Evolutionary conservation across 1,139 yeast genomes (phyloP).

Genomic region (Saccharomyces hybrid): DNA sequence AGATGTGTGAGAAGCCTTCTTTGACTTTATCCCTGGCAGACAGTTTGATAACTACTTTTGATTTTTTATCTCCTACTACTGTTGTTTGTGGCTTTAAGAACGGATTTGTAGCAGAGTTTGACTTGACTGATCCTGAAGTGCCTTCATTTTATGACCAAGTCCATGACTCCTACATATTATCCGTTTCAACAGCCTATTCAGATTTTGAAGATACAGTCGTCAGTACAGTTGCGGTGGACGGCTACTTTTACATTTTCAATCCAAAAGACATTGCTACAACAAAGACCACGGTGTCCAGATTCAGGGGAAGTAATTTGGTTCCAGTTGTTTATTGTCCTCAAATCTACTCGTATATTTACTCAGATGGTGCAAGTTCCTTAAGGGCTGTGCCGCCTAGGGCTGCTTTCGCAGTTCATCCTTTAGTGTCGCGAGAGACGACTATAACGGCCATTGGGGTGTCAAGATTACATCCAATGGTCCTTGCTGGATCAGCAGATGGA

Average conservation of each 20-base stretch:
- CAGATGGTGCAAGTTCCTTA: slow-evolving; percentile 37
- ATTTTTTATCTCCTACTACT: slow-evolving; percentile 43
- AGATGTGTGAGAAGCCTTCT: slow-evolving; percentile 27
- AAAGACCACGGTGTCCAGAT: slow-evolving; percentile 31
- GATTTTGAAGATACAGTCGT: slow-evolving; percentile 35
- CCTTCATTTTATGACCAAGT: slow-evolving; percentile 47
- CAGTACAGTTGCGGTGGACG: slow-evolving; percentile 44
- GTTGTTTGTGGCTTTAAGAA: slow-evolving; percentile 56
- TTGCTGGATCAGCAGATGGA: slow-evolving; percentile 62
- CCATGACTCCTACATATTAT: slow-evolving; percentile 44
- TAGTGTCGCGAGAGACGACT: slow-evolving; percentile 36
- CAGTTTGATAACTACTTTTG: slow-evolving; percentile 43
- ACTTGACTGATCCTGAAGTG: slow-evolving; percentile 30
- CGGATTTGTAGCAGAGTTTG: slow-evolving; percentile 62
- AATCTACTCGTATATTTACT: slow-evolving; percentile 34
- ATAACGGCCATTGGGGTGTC: slow-evolving; percentile 37
- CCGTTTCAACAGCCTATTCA: slow-evolving; percentile 39
- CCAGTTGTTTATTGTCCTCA: slow-evolving; percentile 35
- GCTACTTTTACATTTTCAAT: slow-evolving; percentile 37
- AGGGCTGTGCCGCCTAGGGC: slow-evolving; percentile 35
- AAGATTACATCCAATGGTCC: slow-evolving; percentile 48
- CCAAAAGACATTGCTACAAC: slow-evolving; percentile 37
- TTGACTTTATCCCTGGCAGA: slow-evolving; percentile 24
- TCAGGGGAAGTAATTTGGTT: slow-evolving; percentile 31
- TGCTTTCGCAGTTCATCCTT: slow-evolving; percentile 31